Conservation (phyloP, 495 filamentous ascomycete genomes). For the Viridothelium virens region DNA sequence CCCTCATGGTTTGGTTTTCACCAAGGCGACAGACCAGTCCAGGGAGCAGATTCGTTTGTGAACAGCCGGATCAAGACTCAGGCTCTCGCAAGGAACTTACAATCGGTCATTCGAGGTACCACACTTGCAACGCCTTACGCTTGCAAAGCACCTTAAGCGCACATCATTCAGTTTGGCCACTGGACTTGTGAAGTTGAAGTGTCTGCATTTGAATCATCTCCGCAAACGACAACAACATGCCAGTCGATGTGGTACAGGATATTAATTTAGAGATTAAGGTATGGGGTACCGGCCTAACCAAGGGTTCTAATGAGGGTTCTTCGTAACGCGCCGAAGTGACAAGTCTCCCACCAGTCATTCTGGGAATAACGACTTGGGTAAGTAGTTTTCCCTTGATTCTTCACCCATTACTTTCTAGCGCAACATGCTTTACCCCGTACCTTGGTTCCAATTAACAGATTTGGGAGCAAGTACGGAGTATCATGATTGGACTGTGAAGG, state of each 20-base stretch:
- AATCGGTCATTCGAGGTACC: too few relatives aligned
- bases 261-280: neutral
- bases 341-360: neutral
- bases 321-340: neutral
- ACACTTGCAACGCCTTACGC: too few relatives aligned
- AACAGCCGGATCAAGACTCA: too few relatives aligned
- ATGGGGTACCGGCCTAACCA: neutral
- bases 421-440: neutral
- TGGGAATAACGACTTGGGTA: neutral
- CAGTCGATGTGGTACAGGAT: neutral
- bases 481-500: too few relatives aligned
- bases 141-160: too few relatives aligned
- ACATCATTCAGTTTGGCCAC: too few relatives aligned
- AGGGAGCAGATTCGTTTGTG: too few relatives aligned
- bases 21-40: too few relatives aligned
- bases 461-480: neutral
- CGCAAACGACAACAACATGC: neutral
- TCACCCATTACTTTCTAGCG: neutral
- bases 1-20: too few relatives aligned
- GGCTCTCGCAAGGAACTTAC: too few relatives aligned
- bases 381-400: neutral
- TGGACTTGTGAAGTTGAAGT: too few relatives aligned
- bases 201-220: too few relatives aligned
- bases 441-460: neutral
- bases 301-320: neutral